A percentile compares a stretch with the other conserved stretches of the same genome.
These are phyloP conservation scores for Fusarium keratoplasticum DNA, from an alignment of 2,329 filamentous ascomycete species.

Conservation along the genomic window DNA sequence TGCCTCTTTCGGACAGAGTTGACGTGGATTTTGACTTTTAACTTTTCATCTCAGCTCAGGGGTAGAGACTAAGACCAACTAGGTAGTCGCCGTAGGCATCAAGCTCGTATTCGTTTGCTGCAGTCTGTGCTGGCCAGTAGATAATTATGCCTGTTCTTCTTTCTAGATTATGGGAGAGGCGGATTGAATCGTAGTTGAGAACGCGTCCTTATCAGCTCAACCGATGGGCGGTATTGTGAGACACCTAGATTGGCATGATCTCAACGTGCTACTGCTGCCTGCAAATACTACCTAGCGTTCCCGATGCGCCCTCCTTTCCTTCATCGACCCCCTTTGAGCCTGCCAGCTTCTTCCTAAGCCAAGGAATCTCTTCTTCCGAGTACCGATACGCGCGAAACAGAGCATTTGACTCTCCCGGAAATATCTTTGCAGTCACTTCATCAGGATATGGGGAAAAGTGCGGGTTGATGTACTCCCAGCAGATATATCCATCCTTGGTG, in stretches of 20 bases:
- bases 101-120: background rate
- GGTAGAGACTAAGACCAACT: background rate
- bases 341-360: conserved; percentile 28
- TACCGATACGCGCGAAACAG: conserved; percentile 46
- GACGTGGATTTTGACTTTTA: background rate
- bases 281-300: background rate
- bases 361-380: conserved; percentile 43
- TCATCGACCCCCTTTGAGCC: background rate
- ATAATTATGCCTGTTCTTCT: no score
- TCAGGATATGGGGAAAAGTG: conserved; percentile 44
- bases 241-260: background rate
- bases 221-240: background rate
- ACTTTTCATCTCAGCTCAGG: background rate
- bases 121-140: background rate
- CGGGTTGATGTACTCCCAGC: conserved; percentile 47
- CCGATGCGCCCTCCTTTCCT: background rate
- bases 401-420: conserved; percentile 46
- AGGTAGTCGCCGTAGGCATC: background rate
- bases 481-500: conserved; percentile 40
- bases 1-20: background rate
- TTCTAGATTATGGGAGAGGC: background rate
- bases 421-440: conserved; percentile 38
- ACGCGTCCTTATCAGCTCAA: background rate
- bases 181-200: background rate
- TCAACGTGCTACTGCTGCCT: background rate